Evolutionary conservation across 768 basidiomycete genomes (phyloP).

Genomic region (Suillus variegatus): DNA sequence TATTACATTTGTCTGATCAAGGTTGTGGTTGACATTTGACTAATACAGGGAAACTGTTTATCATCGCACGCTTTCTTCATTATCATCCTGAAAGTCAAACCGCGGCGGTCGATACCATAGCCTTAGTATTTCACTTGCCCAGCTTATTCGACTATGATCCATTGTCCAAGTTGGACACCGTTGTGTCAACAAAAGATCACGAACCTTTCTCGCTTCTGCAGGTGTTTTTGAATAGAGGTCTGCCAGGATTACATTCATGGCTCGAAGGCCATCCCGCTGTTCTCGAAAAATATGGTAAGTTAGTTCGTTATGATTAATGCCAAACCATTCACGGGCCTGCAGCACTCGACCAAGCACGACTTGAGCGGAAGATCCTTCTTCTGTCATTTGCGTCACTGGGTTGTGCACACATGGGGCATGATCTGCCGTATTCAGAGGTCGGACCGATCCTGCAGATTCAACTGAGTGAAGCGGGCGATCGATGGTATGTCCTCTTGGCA

Average conservation of each 20-base stretch:
- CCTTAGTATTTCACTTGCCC: conserved; percentile 65
- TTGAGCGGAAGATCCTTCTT: conserved; percentile 80
- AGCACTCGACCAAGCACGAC: conserved; percentile 52
- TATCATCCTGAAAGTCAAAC: conserved; percentile 49
- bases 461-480: conserved; percentile 70
- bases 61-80: conserved; percentile 60
- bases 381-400: conserved; percentile 75
- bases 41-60: conserved; percentile 55
- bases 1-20: neutral
- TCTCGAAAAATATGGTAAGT: conserved; percentile 60
- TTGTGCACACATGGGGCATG: conserved; percentile 74
- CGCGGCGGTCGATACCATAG: conserved; percentile 62
- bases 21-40: neutral
- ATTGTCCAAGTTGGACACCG: conserved; percentile 73
- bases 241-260: conserved; percentile 68
- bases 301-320: neutral
- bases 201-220: conserved; percentile 73
- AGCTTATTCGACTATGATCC: conserved; percentile 79
- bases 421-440: conserved; percentile 70
- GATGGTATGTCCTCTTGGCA: conserved; percentile 56
- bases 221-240: conserved; percentile 67
- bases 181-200: conserved; percentile 64
- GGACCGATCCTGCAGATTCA: conserved; percentile 68
- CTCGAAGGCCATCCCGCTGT: conserved; percentile 45
- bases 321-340: neutral